phyloP scores from a whole-genome alignment of 1,139 yeast species.

The Candida labiduridarum region DNA sequence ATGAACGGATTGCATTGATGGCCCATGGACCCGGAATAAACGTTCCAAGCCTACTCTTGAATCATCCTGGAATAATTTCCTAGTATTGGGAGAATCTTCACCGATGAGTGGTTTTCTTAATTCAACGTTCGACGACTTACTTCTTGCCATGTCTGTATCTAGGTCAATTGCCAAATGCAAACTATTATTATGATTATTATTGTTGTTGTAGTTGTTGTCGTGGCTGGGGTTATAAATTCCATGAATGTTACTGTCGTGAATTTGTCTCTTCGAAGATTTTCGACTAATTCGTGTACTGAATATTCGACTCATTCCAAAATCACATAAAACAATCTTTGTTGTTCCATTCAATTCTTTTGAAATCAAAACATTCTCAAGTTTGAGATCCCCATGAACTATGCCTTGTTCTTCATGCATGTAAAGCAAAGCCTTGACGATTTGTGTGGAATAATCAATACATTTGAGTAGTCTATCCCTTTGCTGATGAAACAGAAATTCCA shows the following conservation, averaged over 20 bases:
- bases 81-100: constrained; percentile 31
- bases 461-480: constrained; percentile 27
- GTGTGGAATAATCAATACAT: constrained; percentile 30
- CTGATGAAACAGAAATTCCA: constrained; percentile 31
- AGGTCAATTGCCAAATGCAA: not conserved
- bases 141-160: constrained; percentile 37
- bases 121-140: constrained; percentile 47
- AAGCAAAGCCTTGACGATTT: constrained; percentile 61
- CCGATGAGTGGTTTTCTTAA: constrained; percentile 38
- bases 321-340: constrained; percentile 60
- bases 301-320: constrained; percentile 77
- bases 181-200: not conserved
- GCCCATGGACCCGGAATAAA: constrained; percentile 33
- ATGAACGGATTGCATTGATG: constrained; percentile 38
- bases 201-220: not conserved
- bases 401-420: constrained; percentile 71
- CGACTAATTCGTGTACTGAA: constrained; percentile 34
- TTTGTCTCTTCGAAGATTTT: constrained; percentile 21
- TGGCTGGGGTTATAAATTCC: not conserved
- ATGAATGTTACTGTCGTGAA: not conserved
- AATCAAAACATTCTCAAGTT: constrained; percentile 80
- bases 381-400: constrained; percentile 86
- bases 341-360: constrained; percentile 32
- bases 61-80: constrained; percentile 27
- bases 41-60: constrained; percentile 36